A percentile compares a stretch with the other conserved stretches of the same genome.
These are phyloP conservation scores for Chrysosporium queenslandicum DNA, from an alignment of 2,329 filamentous ascomycete genomes.

Conservation along the genomic window DNA sequence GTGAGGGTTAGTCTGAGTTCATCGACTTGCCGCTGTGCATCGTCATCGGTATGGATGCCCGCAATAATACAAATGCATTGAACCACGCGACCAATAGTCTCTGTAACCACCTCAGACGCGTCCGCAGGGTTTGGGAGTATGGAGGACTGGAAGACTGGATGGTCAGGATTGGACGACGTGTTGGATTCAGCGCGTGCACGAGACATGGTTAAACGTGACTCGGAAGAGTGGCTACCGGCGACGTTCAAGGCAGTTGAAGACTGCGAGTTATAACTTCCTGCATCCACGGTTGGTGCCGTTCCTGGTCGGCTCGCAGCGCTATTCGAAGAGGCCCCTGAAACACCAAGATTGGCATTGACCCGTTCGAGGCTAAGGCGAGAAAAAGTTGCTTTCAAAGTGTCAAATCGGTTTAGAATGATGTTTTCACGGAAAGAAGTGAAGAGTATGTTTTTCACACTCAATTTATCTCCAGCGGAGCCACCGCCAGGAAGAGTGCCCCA, in stretches of 20 bases:
- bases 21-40: conserved; percentile 67
- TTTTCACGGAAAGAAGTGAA: conserved; percentile 80
- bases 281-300: conserved; percentile 64
- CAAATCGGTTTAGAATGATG: conserved; percentile 79
- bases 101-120: conserved; percentile 65
- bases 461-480: conserved; percentile 42
- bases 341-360: conserved; percentile 45
- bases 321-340: conserved; percentile 33
- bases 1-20: conserved; percentile 79
- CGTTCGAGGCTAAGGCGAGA: conserved; percentile 81
- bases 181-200: conserved; percentile 62
- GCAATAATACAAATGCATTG: conserved; percentile 91
- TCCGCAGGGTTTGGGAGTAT: conserved; percentile 27
- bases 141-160: conserved; percentile 36
- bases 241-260: conserved; percentile 69
- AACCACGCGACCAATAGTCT: conserved; percentile 89
- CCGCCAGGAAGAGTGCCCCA: conserved; percentile 63
- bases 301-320: conserved; percentile 47
- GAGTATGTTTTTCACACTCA: conserved; percentile 83
- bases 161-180: conserved; percentile 50
- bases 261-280: conserved; percentile 62
- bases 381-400: conserved; percentile 79
- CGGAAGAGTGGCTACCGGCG: conserved; percentile 45
- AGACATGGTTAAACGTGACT: conserved; percentile 42
- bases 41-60: conserved; percentile 61